These are phyloP conservation scores for Xylariales sp. DNA, from an alignment of 2,329 filamentous ascomycete genomes.

Conservation along the genomic window DNA sequence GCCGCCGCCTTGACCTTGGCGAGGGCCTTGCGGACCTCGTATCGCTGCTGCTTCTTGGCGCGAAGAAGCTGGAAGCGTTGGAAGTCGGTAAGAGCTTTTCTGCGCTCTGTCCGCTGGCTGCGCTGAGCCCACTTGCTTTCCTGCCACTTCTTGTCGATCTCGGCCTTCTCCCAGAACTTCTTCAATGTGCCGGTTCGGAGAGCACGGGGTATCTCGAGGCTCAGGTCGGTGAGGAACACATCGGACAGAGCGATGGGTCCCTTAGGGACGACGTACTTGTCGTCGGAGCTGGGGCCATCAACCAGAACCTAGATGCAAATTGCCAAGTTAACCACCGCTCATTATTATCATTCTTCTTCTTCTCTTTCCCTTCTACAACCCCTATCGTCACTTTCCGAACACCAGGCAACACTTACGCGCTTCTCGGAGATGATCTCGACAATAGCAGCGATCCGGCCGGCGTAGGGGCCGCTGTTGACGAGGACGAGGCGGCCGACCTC, in stretches of 20 bases:
- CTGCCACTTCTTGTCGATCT: slow-evolving; percentile 94
- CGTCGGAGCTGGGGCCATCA: slow-evolving; percentile 89
- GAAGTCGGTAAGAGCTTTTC: slow-evolving; percentile 95
- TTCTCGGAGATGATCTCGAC: slow-evolving; percentile 99
- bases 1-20: slow-evolving; percentile 90
- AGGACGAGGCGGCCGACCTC: slow-evolving; percentile 98
- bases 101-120: slow-evolving; percentile 84
- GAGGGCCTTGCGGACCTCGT: slow-evolving; percentile 96
- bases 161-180: slow-evolving; percentile 89
- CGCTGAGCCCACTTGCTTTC: slow-evolving; percentile 95
- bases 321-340: slow-evolving; percentile 48
- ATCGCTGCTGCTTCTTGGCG: slow-evolving; percentile 99
- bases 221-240: slow-evolving; percentile 88
- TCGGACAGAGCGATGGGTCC: slow-evolving; percentile 85
- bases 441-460: slow-evolving; percentile 89
- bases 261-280: slow-evolving; percentile 83
- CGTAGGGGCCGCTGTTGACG: slow-evolving; percentile 83
- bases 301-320: slow-evolving; percentile 80
- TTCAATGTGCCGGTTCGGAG: slow-evolving; percentile 85
- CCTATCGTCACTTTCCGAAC: slow-evolving; percentile 23
- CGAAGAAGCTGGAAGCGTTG: slow-evolving; percentile 99
- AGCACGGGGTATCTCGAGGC: slow-evolving; percentile 86
- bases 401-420: slow-evolving; percentile 78
- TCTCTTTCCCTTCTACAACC: slow-evolving; percentile 7
- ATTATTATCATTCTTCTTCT: not conserved